Evolutionary conservation across 2,329 filamentous ascomycete species (phyloP).

Genomic region (Aspergillus floridensis): DNA sequence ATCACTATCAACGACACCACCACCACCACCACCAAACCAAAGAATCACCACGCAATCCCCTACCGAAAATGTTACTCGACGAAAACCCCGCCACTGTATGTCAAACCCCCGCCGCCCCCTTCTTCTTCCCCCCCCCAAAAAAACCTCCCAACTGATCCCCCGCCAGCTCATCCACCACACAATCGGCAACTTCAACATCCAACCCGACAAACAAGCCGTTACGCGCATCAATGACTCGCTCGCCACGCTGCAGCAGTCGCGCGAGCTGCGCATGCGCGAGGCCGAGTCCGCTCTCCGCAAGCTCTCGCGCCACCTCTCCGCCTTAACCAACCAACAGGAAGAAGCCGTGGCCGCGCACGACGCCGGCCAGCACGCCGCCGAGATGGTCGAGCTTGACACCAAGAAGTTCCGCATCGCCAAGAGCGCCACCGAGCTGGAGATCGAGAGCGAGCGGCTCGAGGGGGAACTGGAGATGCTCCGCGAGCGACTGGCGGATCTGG

Average conservation of each 20-base stretch:
- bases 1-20: neutral
- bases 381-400: conserved; percentile 84
- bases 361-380: conserved; percentile 72
- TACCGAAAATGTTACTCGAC: conserved; percentile 79
- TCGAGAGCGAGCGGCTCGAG: conserved; percentile 89
- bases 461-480: conserved; percentile 73
- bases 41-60: neutral
- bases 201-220: conserved; percentile 80
- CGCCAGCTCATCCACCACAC: conserved; percentile 83
- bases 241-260: conserved; percentile 76
- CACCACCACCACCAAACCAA: neutral
- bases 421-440: conserved; percentile 80
- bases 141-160: neutral
- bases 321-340: conserved; percentile 70
- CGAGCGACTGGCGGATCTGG: conserved; percentile 74
- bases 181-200: conserved; percentile 91
- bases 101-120: too few species aligned
- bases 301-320: conserved; percentile 72
- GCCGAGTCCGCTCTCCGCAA: conserved; percentile 66
- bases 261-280: conserved; percentile 71
- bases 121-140: too few species aligned
- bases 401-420: conserved; percentile 96
- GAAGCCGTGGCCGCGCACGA: conserved; percentile 75
- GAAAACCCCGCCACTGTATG: conserved; percentile 84
- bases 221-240: conserved; percentile 81